Evolutionary conservation across 495 filamentous ascomycete species (phyloP).

Genomic region (Friedmanniomyces simplex): DNA sequence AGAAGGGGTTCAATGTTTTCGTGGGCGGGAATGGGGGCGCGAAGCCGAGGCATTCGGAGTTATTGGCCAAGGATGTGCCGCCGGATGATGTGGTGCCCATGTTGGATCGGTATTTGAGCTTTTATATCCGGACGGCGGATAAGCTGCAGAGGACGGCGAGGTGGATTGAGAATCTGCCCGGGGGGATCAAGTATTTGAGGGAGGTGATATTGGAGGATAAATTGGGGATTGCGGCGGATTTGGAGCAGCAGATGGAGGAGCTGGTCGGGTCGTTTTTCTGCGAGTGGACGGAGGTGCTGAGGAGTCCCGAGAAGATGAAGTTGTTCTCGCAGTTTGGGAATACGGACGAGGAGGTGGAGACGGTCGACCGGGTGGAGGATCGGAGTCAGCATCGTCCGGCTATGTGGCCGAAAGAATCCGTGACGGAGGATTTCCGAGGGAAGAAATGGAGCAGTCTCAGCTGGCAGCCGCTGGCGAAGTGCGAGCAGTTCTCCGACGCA

Average conservation of each 20-base stretch:
- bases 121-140: slow-evolving; percentile 95
- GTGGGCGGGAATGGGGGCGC: slow-evolving; percentile 90
- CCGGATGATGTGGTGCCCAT: slow-evolving; percentile 77
- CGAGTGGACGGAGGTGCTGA: slow-evolving; percentile 86
- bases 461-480: slow-evolving; percentile 78
- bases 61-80: slow-evolving; percentile 86
- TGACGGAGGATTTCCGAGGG: slow-evolving; percentile 62
- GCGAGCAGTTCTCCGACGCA: slow-evolving; percentile 60
- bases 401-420: slow-evolving; percentile 68
- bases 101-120: slow-evolving; percentile 84
- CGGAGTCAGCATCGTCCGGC: slow-evolving; percentile 67
- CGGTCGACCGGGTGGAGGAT: slow-evolving; percentile 62
- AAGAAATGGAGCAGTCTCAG: slow-evolving; percentile 61
- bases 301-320: slow-evolving; percentile 54
- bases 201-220: slow-evolving; percentile 82
- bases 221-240: slow-evolving; percentile 74
- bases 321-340: slow-evolving; percentile 85
- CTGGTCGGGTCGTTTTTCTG: slow-evolving; percentile 86
- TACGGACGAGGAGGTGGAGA: slow-evolving; percentile 60
- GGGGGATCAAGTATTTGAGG: slow-evolving; percentile 74
- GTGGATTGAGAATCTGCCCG: slow-evolving; percentile 82
- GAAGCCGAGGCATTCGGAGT: slow-evolving; percentile 71
- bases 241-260: slow-evolving; percentile 84
- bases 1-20: slow-evolving; percentile 93
- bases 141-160: slow-evolving; percentile 88